phyloP scores from a whole-genome alignment of 2,329 filamentous ascomycete species.

The Ustilaginoidea virens region DNA sequence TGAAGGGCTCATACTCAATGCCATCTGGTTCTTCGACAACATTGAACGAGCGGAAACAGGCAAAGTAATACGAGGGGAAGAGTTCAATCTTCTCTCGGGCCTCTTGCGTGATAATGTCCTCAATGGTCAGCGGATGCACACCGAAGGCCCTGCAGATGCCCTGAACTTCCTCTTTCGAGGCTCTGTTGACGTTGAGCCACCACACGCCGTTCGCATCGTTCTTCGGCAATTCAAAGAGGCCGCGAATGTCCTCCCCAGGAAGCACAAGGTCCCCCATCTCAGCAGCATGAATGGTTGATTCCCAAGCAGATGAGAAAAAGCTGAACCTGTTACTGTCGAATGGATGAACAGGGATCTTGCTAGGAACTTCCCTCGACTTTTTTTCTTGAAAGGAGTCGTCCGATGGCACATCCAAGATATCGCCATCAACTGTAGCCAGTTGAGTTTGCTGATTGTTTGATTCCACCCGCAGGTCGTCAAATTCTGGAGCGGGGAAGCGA shows the following conservation, averaged over 20 bases:
- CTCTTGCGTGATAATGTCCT: slow-evolving; percentile 92
- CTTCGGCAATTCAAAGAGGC: slow-evolving; percentile 59
- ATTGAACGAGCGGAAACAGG: slow-evolving; percentile 89
- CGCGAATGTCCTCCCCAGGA: slow-evolving; percentile 77
- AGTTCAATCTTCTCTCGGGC: slow-evolving; percentile 96
- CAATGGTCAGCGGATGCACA: slow-evolving; percentile 86
- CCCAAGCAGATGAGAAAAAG: slow-evolving; percentile 91
- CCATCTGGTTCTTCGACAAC: slow-evolving; percentile 61
- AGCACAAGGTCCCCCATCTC: slow-evolving; percentile 80
- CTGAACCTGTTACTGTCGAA: slow-evolving; percentile 71
- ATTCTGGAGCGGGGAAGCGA: slow-evolving; percentile 22
- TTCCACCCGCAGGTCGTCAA: slow-evolving; percentile 18
- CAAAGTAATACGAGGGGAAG: slow-evolving; percentile 95
- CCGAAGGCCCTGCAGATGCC: slow-evolving; percentile 88
- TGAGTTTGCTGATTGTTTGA: slow-evolving; percentile 15
- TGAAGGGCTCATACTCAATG: slow-evolving; percentile 83
- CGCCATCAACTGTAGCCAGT: slow-evolving; percentile 37
- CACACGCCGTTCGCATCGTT: slow-evolving; percentile 68
- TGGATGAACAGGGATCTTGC: slow-evolving; percentile 22
- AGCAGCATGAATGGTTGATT: slow-evolving; percentile 81
- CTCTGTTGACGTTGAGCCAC: slow-evolving; percentile 93
- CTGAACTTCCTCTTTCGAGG: slow-evolving; percentile 75
- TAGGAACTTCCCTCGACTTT: slow-evolving; percentile 17
- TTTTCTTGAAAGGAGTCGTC: slow-evolving; percentile 34
- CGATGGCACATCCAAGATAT: slow-evolving; percentile 38